A percentile compares a stretch with the other conserved stretches of the same genome.
Evolutionary conservation across 495 filamentous ascomycete genomes (phyloP).

Genomic region (Talaromyces adpressus): DNA sequence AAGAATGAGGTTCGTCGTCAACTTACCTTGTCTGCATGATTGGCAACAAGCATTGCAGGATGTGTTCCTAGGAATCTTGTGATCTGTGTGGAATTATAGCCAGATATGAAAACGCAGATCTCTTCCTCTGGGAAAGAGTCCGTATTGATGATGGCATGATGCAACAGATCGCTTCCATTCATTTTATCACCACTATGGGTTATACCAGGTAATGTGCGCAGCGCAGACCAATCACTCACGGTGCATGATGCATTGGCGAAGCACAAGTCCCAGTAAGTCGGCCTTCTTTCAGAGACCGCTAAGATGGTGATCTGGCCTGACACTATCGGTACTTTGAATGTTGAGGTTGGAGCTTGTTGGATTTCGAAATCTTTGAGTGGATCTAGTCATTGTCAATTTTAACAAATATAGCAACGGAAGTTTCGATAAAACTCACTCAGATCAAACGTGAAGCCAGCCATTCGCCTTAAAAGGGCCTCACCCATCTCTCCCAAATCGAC

Average conservation of each 20-base stretch:
- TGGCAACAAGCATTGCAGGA: conserved; percentile 19
- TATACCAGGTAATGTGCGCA: conserved; percentile 12
- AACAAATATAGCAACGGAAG: not conserved
- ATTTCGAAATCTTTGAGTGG: conserved; percentile 17
- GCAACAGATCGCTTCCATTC: conserved; percentile 11
- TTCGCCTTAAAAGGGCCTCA: conserved; percentile 15
- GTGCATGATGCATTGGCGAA: conserved; percentile 16
- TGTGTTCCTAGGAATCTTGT: conserved; percentile 15
- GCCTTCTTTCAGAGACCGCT: conserved; percentile 15
- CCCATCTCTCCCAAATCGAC: conserved; percentile 21
- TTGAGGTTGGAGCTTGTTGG: conserved; percentile 16
- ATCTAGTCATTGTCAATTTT: conserved; percentile 7
- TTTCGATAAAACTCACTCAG: conserved; percentile 13
- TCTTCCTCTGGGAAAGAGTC: conserved; percentile 11
- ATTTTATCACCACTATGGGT: not conserved
- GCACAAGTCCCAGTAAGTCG: conserved; percentile 22
- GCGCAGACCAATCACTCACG: conserved; percentile 11
- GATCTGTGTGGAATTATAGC: conserved; percentile 13
- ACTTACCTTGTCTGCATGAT: conserved; percentile 20
- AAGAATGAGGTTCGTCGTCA: not conserved
- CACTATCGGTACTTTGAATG: conserved; percentile 19
- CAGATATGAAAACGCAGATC: conserved; percentile 19
- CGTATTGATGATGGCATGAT: conserved; percentile 14
- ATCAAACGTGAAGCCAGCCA: conserved; percentile 11
- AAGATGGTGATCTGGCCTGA: conserved; percentile 16